Conservation (phyloP, 306 rosid species). For the Betula pendula region DNA sequence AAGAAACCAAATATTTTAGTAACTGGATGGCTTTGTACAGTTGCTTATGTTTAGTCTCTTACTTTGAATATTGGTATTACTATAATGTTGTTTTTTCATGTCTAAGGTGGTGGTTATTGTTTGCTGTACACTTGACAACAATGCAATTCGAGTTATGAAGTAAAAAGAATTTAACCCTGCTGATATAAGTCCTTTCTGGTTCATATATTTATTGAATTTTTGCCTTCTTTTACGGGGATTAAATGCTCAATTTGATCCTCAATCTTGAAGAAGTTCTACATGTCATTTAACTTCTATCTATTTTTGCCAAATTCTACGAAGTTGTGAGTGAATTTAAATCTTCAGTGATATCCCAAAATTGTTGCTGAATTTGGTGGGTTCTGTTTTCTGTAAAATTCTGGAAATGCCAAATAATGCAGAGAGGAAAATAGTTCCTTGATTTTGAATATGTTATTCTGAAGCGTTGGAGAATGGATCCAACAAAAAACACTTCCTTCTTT, state of each 20-base stretch:
- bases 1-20: constrained; percentile 52
- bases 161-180: constrained; percentile 4
- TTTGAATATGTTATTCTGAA: background rate
- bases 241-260: background rate
- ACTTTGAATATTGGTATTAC: constrained; percentile 30
- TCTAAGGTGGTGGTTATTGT: constrained; percentile 28
- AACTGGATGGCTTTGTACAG: constrained; percentile 59
- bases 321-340: background rate
- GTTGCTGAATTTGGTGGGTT: background rate
- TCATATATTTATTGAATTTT: background rate
- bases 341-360: background rate
- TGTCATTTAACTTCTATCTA: background rate
- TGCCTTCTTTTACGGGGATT: background rate
- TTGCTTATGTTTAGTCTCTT: constrained; percentile 32
- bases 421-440: background rate
- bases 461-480: background rate
- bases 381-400: background rate
- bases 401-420: background rate
- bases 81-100: constrained; percentile 29
- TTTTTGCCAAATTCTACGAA: background rate
- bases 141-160: constrained; percentile 13
- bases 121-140: constrained; percentile 36
- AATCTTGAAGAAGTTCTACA: background rate
- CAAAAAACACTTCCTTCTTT: background rate
- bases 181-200: constrained; percentile 1